Evolutionary conservation across 176 grass and related monocot species (phyloP).

Genomic region (Musa troglodytarum): DNA sequence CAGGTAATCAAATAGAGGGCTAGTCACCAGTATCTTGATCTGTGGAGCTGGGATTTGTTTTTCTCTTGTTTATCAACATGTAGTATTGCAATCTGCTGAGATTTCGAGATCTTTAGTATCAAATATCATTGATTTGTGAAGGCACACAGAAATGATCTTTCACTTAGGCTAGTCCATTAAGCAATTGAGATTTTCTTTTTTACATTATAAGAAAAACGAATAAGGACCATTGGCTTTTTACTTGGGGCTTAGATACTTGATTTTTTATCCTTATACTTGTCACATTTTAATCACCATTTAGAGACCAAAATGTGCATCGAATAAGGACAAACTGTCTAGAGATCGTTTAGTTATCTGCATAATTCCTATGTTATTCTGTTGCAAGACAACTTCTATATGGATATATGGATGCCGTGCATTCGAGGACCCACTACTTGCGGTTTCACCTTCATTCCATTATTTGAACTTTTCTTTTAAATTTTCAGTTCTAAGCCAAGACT

Average conservation of each 20-base stretch:
- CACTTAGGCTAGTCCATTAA: too few species aligned
- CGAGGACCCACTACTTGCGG: not conserved
- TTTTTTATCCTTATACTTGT: not conserved
- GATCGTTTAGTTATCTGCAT: not conserved
- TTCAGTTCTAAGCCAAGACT: constrained; percentile 40
- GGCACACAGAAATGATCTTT: too few species aligned
- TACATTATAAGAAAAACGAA: too few species aligned
- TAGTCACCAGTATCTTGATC: not conserved
- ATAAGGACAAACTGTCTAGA: not conserved
- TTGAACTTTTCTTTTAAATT: not conserved
- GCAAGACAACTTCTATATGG: not conserved
- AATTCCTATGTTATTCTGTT: not conserved
- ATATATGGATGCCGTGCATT: not conserved
- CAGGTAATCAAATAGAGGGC: constrained; percentile 28
- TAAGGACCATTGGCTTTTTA: not conserved
- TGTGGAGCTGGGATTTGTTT: not conserved
- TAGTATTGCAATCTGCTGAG: not conserved
- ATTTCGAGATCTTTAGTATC: too few species aligned
- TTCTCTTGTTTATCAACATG: too few species aligned
- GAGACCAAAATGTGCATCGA: not conserved
- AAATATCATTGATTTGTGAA: too few species aligned
- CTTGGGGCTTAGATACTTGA: not conserved
- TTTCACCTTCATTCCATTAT: not conserved
- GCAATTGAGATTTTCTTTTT: too few species aligned
- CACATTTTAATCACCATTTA: too few species aligned